Percentiles rank a stretch among this genome's conserved stretches.
These are phyloP conservation scores for Microcos paniculata DNA, from an alignment of 345 rosid species.

Conservation along the genomic window DNA sequence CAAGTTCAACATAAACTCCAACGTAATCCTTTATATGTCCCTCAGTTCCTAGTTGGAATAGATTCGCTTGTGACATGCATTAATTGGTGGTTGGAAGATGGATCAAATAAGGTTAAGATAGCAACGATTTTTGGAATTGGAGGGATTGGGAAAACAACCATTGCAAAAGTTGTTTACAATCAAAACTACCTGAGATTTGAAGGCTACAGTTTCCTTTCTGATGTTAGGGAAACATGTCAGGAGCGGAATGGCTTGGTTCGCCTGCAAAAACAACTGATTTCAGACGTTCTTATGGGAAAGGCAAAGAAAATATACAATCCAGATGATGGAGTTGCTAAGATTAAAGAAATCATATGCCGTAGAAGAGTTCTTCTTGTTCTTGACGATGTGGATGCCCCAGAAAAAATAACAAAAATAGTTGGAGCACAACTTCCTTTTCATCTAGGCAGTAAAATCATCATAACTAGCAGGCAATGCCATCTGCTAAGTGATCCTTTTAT, in stretches of 20 bases:
- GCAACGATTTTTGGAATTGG: background rate
- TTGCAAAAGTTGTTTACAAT: background rate
- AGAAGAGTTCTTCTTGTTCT: slow-evolving; percentile 10
- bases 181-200: slow-evolving; percentile 20
- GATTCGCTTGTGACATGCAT: background rate
- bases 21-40: background rate
- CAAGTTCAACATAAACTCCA: background rate
- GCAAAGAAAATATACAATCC: background rate
- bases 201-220: slow-evolving; percentile 25
- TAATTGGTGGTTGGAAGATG: background rate
- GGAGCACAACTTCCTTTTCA: background rate
- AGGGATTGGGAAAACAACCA: background rate
- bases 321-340: background rate
- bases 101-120: background rate
- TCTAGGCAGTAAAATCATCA: background rate
- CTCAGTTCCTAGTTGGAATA: too few species aligned
- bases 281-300: slow-evolving; percentile 10
- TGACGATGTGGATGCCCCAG: slow-evolving; percentile 1
- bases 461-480: background rate
- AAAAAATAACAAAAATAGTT: background rate
- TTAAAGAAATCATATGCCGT: background rate
- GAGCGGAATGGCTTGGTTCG: slow-evolving; percentile 13
- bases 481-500: background rate
- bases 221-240: slow-evolving; percentile 20
- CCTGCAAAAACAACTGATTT: slow-evolving; percentile 26